Evolutionary conservation across 805 yeast genomes (phyloP).

Genomic region (Cyberlindnera americana): DNA sequence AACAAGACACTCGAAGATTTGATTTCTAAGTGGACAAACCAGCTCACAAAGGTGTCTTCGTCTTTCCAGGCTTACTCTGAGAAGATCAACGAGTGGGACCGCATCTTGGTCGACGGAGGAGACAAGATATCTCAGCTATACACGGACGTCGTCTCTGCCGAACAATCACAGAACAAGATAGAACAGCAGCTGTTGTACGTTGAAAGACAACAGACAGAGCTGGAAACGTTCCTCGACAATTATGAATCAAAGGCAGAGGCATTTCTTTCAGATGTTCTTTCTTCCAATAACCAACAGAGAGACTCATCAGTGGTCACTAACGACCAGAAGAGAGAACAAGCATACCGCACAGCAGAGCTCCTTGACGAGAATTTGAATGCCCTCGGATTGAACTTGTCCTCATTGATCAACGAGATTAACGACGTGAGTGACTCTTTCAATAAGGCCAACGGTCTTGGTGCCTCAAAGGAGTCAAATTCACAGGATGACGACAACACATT

Average conservation of each 20-base stretch:
- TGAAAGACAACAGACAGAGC: constrained; percentile 88
- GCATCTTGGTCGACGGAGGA: constrained; percentile 76
- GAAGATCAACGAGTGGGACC: constrained; percentile 83
- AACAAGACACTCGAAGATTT: constrained; percentile 92
- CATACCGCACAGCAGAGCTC: constrained; percentile 81
- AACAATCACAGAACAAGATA: constrained; percentile 76
- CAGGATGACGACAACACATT: constrained; percentile 44
- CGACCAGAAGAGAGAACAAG: constrained; percentile 86
- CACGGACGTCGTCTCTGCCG: constrained; percentile 76
- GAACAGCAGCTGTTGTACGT: constrained; percentile 86
- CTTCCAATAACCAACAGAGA: constrained; percentile 29
- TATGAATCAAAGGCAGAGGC: constrained; percentile 55
- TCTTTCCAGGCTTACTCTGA: constrained; percentile 73
- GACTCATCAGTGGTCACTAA: constrained; percentile 43
- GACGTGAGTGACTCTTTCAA: constrained; percentile 78
- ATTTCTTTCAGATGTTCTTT: constrained; percentile 33
- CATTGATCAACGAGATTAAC: constrained; percentile 78
- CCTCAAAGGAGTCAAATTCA: constrained; percentile 30
- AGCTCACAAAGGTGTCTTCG: constrained; percentile 66
- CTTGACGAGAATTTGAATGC: constrained; percentile 77
- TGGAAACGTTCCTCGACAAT: constrained; percentile 75
- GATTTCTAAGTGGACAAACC: constrained; percentile 89
- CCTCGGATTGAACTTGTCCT: constrained; percentile 70
- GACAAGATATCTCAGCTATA: constrained; percentile 77
- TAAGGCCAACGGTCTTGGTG: constrained; percentile 46